phyloP scores from a whole-genome alignment of 768 basidiomycete genomes.

The Termitomyces sp. region DNA sequence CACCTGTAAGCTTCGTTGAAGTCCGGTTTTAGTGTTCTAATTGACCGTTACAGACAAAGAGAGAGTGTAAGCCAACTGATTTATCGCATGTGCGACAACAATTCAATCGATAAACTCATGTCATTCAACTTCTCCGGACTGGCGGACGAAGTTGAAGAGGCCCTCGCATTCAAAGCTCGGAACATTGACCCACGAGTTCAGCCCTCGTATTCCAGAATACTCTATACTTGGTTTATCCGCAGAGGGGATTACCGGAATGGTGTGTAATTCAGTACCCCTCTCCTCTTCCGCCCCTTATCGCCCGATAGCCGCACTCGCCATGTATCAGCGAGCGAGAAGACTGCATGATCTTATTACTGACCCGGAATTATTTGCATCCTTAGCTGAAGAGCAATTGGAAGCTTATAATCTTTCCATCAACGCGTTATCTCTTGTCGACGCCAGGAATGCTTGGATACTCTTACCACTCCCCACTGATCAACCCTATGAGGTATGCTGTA shows the following conservation, averaged over 20 bases:
- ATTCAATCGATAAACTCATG: slow-evolving; percentile 73
- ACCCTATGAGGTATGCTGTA: slow-evolving; percentile 39
- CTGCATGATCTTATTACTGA: slow-evolving; percentile 52
- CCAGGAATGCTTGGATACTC: slow-evolving; percentile 78
- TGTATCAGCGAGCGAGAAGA: slow-evolving; percentile 90
- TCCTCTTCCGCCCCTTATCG: slow-evolving; percentile 8
- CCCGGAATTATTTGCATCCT: slow-evolving; percentile 29
- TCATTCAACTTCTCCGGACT: slow-evolving; percentile 81
- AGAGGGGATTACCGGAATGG: slow-evolving; percentile 90
- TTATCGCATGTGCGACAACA: slow-evolving; percentile 89
- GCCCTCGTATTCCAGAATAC: slow-evolving; percentile 83
- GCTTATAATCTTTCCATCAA: slow-evolving; percentile 87
- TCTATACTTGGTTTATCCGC: slow-evolving; percentile 91
- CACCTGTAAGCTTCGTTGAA: slow-evolving; percentile 57
- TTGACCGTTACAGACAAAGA: slow-evolving; percentile 50
- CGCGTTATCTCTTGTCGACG: slow-evolving; percentile 76
- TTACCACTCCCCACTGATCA: slow-evolving; percentile 49
- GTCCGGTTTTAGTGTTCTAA: neutral
- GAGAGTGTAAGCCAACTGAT: slow-evolving; percentile 81
- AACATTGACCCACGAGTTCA: slow-evolving; percentile 84
- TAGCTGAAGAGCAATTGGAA: slow-evolving; percentile 67
- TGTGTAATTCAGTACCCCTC: slow-evolving; percentile 31
- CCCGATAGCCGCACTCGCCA: slow-evolving; percentile 72
- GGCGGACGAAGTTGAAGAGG: slow-evolving; percentile 81
- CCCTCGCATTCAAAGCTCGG: slow-evolving; percentile 87